Evolutionary conservation across 75 land plant genomes (phyloP).

Genomic region (Picea glauca): DNA sequence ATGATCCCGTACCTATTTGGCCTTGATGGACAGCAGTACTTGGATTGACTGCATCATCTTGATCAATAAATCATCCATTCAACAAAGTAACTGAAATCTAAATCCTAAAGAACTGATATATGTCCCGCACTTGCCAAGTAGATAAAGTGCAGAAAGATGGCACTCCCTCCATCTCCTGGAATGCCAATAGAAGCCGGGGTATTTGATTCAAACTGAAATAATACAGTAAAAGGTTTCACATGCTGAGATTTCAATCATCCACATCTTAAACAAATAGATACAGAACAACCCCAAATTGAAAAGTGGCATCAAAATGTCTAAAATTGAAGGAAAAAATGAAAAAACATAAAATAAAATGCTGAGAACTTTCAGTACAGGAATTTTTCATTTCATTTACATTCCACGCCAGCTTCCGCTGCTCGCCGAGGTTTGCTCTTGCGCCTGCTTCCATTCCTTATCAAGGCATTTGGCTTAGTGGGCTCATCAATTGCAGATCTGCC

Average conservation of each 20-base stretch:
- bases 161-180: not conserved
- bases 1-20: conserved; percentile 8
- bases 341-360: not conserved
- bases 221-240: not conserved
- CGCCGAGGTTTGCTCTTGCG: conserved; percentile 60
- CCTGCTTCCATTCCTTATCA: conserved; percentile 45
- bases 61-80: conserved; percentile 4
- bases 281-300: not conserved
- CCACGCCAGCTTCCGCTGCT: conserved; percentile 60
- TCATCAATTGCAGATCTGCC: conserved; percentile 12
- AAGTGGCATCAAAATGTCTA: not conserved
- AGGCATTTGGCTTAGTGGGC: conserved; percentile 39
- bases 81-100: conserved; percentile 4
- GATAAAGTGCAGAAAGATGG: not conserved
- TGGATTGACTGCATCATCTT: conserved; percentile 2
- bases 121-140: not conserved
- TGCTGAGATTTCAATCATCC: not conserved
- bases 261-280: not conserved
- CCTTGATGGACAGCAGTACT: conserved; percentile 4
- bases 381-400: conserved; percentile 35
- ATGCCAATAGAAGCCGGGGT: not conserved
- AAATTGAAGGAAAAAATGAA: not conserved
- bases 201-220: not conserved
- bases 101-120: conserved; percentile 1
- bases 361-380: not conserved